These are phyloP conservation scores for Nannochloropsis gaditana DNA, from an alignment of 108 stramenopile genomes.

Conservation along the genomic window DNA sequence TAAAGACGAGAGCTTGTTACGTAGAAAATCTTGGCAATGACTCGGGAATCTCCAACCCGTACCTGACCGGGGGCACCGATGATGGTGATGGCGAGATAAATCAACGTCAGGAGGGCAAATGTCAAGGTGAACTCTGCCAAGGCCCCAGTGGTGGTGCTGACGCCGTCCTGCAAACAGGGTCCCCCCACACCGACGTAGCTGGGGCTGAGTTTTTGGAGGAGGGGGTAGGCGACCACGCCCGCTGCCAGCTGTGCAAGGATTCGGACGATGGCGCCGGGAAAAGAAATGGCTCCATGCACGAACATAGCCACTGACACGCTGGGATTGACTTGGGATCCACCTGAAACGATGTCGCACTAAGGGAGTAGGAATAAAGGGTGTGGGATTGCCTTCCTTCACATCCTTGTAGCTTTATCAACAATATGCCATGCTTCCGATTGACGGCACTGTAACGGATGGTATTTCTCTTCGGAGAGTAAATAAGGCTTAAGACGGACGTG, in stretches of 20 bases:
- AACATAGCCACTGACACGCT: conserved; percentile 37
- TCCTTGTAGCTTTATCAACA: not conserved
- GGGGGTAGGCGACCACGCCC: conserved; percentile 36
- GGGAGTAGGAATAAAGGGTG: not conserved
- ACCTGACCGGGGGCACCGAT: not conserved
- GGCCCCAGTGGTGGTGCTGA: conserved; percentile 24
- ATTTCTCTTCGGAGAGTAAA: too few species aligned
- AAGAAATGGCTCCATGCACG: conserved; percentile 33
- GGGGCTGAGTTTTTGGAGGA: conserved; percentile 31
- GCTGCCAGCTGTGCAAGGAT: conserved; percentile 41
- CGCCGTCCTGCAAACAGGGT: conserved; percentile 30
- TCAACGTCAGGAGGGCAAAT: conserved; percentile 27
- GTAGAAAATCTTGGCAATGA: too few species aligned
- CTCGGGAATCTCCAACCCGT: not conserved
- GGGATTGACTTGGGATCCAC: conserved; percentile 48
- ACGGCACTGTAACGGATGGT: not conserved
- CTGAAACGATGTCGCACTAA: conserved; percentile 37
- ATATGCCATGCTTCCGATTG: not conserved
- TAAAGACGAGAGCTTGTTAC: not conserved
- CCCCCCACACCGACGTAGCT: conserved; percentile 44
- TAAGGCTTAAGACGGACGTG: too few species aligned
- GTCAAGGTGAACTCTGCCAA: conserved; percentile 36
- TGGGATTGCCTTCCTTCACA: not conserved
- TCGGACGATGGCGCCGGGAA: conserved; percentile 30
- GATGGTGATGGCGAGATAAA: conserved; percentile 38